phyloP scores from a whole-genome alignment of 192 early-diverging fungal genomes.

The Coemansia sp. region DNA sequence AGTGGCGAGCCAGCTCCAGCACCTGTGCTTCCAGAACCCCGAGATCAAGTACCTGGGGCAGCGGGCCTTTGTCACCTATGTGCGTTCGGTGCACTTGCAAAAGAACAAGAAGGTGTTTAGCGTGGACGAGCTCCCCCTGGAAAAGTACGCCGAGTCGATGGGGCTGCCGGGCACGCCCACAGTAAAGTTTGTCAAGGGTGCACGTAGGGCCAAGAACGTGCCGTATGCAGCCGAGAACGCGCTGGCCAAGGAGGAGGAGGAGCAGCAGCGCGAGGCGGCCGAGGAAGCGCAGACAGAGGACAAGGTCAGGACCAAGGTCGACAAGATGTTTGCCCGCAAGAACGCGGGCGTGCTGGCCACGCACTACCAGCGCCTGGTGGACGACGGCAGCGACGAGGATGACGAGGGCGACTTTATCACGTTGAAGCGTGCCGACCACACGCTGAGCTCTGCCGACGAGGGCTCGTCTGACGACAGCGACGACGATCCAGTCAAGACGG shows the following conservation, averaged over 20 bases:
- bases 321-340: constrained; percentile 89
- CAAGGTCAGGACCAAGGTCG: constrained; percentile 67
- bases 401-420: constrained; percentile 78
- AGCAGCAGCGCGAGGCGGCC: constrained; percentile 12
- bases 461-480: constrained; percentile 26
- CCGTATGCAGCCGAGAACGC: constrained; percentile 50
- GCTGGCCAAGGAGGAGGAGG: constrained; percentile 44
- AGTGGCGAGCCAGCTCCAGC: constrained; percentile 77
- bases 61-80: constrained; percentile 93
- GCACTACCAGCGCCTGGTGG: constrained; percentile 84
- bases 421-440: constrained; percentile 76
- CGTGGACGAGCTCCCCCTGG: constrained; percentile 76
- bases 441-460: constrained; percentile 53
- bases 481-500: constrained; percentile 37
- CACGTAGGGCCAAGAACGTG: constrained; percentile 62
- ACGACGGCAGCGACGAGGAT: constrained; percentile 43
- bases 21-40: constrained; percentile 86
- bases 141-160: constrained; percentile 79
- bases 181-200: constrained; percentile 82
- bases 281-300: constrained; percentile 26
- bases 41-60: constrained; percentile 97
- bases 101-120: constrained; percentile 88
- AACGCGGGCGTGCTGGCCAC: constrained; percentile 86
- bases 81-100: constrained; percentile 88
- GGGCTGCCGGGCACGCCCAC: constrained; percentile 94